phyloP scores from a whole-genome alignment of 228 moss, liverwort and hornwort species.

The Sphagnum magellanicum region DNA sequence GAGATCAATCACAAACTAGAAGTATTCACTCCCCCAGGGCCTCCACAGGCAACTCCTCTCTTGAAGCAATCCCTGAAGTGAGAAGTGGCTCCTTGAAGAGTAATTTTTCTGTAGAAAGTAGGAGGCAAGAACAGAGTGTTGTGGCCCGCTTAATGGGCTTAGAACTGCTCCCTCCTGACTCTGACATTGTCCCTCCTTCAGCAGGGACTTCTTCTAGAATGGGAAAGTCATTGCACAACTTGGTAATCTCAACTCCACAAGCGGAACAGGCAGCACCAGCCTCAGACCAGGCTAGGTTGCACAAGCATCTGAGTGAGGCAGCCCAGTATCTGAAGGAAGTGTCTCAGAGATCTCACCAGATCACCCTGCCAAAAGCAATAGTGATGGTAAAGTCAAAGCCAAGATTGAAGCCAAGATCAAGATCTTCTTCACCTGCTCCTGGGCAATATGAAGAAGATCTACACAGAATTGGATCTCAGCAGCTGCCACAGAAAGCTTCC shows the following conservation, averaged over 20 bases:
- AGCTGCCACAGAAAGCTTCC: conserved; percentile 20
- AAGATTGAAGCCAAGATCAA: conserved; percentile 14
- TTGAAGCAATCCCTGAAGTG: conserved; percentile 16
- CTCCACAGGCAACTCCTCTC: conserved; percentile 14
- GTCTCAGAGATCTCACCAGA: neutral
- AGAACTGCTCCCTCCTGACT: conserved; percentile 27
- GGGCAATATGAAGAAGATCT: conserved; percentile 6
- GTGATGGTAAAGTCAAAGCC: neutral
- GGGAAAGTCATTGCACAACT: conserved; percentile 29
- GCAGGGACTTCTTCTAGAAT: conserved; percentile 16
- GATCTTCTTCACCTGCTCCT: conserved; percentile 34
- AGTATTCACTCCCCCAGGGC: conserved; percentile 16
- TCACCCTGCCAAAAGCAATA: no score
- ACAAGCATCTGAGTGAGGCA: conserved; percentile 31
- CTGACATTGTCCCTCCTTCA: conserved; percentile 7
- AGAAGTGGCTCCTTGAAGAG: conserved; percentile 44
- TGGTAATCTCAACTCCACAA: conserved; percentile 22
- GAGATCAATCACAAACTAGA: conserved; percentile 44
- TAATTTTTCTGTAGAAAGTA: conserved; percentile 33
- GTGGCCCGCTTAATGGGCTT: conserved; percentile 58
- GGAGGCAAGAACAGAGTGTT: conserved; percentile 44
- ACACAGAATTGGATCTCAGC: conserved; percentile 7
- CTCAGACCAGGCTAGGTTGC: conserved; percentile 20
- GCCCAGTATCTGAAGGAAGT: conserved; percentile 52
- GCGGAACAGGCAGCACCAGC: conserved; percentile 16